These are phyloP conservation scores for Miamiensis avidus DNA, from an alignment of 169 alveolate genomes.

Conservation along the genomic window DNA sequence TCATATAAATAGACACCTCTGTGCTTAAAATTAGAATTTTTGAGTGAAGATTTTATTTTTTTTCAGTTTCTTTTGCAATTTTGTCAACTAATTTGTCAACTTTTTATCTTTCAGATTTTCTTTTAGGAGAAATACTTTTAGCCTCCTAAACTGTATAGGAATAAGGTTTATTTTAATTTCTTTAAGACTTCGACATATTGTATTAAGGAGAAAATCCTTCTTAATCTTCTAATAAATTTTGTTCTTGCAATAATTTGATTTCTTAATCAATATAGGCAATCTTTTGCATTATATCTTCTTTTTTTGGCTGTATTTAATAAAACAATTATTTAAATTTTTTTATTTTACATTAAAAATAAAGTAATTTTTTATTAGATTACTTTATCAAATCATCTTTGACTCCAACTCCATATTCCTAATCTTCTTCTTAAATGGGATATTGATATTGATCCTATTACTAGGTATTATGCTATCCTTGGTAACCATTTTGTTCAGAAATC, in stretches of 20 bases:
- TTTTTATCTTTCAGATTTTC: neutral
- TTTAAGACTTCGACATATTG: neutral
- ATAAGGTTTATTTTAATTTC: too few relatives aligned
- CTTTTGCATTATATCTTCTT: neutral
- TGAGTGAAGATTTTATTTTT: too few relatives aligned
- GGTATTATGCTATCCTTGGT: too few relatives aligned
- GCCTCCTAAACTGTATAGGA: neutral
- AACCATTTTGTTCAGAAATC: neutral
- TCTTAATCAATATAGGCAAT: neutral
- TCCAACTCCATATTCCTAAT: neutral
- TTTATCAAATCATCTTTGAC: neutral
- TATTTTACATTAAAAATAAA: too few relatives aligned
- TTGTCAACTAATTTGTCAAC: too few relatives aligned
- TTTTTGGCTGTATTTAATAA: neutral
- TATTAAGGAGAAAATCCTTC: neutral
- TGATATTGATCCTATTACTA: too few relatives aligned
- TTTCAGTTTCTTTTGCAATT: neutral
- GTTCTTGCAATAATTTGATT: neutral
- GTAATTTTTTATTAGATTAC: too few relatives aligned
- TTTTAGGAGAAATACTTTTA: neutral
- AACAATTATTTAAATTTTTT: too few relatives aligned
- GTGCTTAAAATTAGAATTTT: neutral
- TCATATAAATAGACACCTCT: neutral
- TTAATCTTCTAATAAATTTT: neutral
- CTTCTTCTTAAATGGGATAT: neutral